Percentiles rank a stretch among this genome's conserved stretches.
phyloP scores from a whole-genome alignment of 768 basidiomycete species.

The Hydnomerulius pinastri region DNA sequence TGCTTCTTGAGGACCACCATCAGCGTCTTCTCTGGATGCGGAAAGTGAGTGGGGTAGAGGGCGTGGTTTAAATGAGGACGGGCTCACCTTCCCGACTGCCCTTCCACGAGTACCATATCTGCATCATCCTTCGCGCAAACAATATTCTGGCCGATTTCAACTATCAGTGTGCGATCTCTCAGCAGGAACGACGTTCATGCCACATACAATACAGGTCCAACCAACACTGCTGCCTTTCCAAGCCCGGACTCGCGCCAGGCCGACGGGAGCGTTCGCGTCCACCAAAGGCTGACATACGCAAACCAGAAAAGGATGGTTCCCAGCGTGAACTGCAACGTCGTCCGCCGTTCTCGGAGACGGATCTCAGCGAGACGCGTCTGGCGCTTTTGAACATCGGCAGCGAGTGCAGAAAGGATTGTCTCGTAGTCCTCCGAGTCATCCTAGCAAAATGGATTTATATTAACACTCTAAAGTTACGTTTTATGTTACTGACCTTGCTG shows the following conservation, averaged over 20 bases:
- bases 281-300: slow-evolving; percentile 74
- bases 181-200: neutral
- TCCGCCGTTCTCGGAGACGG: slow-evolving; percentile 78
- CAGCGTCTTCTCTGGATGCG: slow-evolving; percentile 70
- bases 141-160: slow-evolving; percentile 50
- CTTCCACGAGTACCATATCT: slow-evolving; percentile 80
- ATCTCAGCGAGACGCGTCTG: slow-evolving; percentile 79
- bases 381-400: slow-evolving; percentile 69
- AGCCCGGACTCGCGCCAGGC: slow-evolving; percentile 26
- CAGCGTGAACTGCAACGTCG: slow-evolving; percentile 74
- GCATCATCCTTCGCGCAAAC: slow-evolving; percentile 77
- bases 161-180: slow-evolving; percentile 1
- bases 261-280: slow-evolving; percentile 55
- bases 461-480: neutral
- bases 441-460: slow-evolving; percentile 8
- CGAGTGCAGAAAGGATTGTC: slow-evolving; percentile 65
- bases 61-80: neutral
- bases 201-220: slow-evolving; percentile 80
- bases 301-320: slow-evolving; percentile 79
- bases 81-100: slow-evolving; percentile 74
- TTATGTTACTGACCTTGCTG: slow-evolving; percentile 21
- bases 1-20: slow-evolving; percentile 74
- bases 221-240: slow-evolving; percentile 52
- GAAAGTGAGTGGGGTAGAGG: neutral
- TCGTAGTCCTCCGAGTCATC: slow-evolving; percentile 66